phyloP scores from a whole-genome alignment of 2,329 filamentous ascomycete species.

The Harringtonia lauricola region DNA sequence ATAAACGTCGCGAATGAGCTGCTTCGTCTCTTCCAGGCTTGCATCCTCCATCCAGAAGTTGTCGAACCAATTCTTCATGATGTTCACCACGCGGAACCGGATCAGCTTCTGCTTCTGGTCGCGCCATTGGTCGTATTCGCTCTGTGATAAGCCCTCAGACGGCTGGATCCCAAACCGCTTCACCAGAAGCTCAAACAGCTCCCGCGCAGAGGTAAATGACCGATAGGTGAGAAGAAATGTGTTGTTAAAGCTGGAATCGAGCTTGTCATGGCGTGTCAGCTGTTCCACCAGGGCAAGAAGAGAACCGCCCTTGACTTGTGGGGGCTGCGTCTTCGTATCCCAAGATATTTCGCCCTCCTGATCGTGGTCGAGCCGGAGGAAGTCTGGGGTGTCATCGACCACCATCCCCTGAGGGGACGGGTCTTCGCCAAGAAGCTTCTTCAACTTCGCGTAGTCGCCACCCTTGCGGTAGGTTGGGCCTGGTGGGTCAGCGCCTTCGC shows the following conservation, averaged over 20 bases:
- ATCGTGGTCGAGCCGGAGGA: slow-evolving; percentile 77
- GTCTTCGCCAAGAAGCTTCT: slow-evolving; percentile 56
- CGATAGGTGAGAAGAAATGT: slow-evolving; percentile 95
- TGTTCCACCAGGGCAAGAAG: slow-evolving; percentile 86
- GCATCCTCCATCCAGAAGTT: slow-evolving; percentile 98
- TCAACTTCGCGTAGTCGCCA: slow-evolving; percentile 52
- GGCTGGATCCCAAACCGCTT: slow-evolving; percentile 89
- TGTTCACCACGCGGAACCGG: slow-evolving; percentile 92
- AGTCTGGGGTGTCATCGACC: slow-evolving; percentile 72
- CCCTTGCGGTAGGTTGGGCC: slow-evolving; percentile 43
- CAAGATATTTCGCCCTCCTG: slow-evolving; percentile 83
- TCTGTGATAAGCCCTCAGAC: slow-evolving; percentile 62
- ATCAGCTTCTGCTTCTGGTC: slow-evolving; percentile 95
- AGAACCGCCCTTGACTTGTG: slow-evolving; percentile 79
- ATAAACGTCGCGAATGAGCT: slow-evolving; percentile 80
- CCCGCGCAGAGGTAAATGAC: slow-evolving; percentile 83
- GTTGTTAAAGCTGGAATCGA: slow-evolving; percentile 92
- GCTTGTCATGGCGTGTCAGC: slow-evolving; percentile 87
- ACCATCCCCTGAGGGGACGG: slow-evolving; percentile 36
- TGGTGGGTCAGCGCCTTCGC: slow-evolving; percentile 41
- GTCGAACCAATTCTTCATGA: slow-evolving; percentile 96
- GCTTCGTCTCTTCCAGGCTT: slow-evolving; percentile 63
- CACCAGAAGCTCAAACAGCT: slow-evolving; percentile 87
- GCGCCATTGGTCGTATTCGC: slow-evolving; percentile 78
- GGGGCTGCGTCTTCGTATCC: slow-evolving; percentile 67